Evolutionary conservation across 192 early-diverging fungal species (phyloP).

Genomic region (Coemansia sp.): DNA sequence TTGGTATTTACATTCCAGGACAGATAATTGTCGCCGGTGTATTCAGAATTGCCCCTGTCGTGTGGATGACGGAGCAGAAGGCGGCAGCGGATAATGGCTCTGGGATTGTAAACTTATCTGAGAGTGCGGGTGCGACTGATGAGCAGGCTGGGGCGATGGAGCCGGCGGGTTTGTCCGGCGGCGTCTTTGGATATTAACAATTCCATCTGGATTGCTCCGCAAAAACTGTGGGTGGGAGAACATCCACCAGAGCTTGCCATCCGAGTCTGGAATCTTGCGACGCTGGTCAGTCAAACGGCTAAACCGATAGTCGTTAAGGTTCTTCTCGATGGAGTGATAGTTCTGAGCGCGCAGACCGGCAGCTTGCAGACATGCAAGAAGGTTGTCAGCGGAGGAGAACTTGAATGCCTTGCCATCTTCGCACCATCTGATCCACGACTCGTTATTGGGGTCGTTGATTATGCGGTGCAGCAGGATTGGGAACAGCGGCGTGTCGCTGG

Average conservation of each 20-base stretch:
- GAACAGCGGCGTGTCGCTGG: constrained; percentile 52
- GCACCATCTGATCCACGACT: constrained; percentile 50
- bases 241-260: constrained; percentile 52
- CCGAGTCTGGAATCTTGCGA: constrained; percentile 38
- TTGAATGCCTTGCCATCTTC: constrained; percentile 50
- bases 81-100: constrained; percentile 6
- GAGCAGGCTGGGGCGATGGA: constrained; percentile 25
- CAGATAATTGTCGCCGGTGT: constrained; percentile 3
- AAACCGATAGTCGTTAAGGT: constrained; percentile 52
- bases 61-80: constrained; percentile 7
- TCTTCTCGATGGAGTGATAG: constrained; percentile 52
- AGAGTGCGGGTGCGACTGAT: constrained; percentile 5
- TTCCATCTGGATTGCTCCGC: constrained; percentile 40
- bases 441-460: constrained; percentile 43
- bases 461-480: constrained; percentile 48
- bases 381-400: constrained; percentile 47
- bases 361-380: constrained; percentile 34
- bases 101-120: constrained; percentile 15
- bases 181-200: constrained; percentile 48
- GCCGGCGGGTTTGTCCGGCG: constrained; percentile 47
- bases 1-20: constrained; percentile 33
- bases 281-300: constrained; percentile 45
- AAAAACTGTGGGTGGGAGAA: constrained; percentile 48
- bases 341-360: constrained; percentile 50
- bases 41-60: constrained; percentile 10